Evolutionary conservation across 805 yeast species (phyloP).

Genomic region (Candida berthetii): DNA sequence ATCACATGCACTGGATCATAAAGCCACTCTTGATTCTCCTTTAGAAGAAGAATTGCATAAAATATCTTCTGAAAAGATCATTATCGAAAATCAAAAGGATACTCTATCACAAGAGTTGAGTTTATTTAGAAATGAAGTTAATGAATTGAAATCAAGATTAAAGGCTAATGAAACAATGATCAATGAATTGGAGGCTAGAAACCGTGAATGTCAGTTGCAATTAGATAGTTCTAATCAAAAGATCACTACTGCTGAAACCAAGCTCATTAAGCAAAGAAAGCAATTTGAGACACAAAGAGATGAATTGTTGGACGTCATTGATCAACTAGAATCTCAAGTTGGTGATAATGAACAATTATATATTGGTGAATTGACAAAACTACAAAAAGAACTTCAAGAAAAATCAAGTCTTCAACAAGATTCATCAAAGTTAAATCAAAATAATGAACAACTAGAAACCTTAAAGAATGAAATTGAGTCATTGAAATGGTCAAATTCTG

Average conservation of each 20-base stretch:
- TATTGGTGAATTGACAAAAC: constrained; percentile 36
- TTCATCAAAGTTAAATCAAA: constrained; percentile 18
- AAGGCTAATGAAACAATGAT: constrained; percentile 9
- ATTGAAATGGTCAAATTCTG: background rate
- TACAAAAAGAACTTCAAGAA: constrained; percentile 18
- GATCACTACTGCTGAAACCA: constrained; percentile 27
- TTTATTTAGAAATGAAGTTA: constrained; percentile 20
- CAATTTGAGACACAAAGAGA: constrained; percentile 48
- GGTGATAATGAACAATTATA: constrained; percentile 47
- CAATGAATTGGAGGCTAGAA: constrained; percentile 8
- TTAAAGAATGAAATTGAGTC: background rate
- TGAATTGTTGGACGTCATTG: constrained; percentile 54
- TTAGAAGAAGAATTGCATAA: constrained; percentile 15
- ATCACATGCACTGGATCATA: background rate
- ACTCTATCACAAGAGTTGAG: constrained; percentile 37
- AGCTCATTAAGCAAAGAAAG: constrained; percentile 37
- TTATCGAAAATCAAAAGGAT: constrained; percentile 21
- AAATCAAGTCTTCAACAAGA: constrained; percentile 14
- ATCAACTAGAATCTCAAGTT: constrained; percentile 46
- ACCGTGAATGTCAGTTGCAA: constrained; percentile 2
- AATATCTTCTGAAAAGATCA: constrained; percentile 10
- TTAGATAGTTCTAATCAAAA: constrained; percentile 13
- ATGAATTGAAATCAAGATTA: background rate
- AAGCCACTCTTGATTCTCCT: background rate
- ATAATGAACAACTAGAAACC: constrained; percentile 24